Conservation (phyloP, 2,329 filamentous ascomycete genomes). For the Beauveria asiatica region DNA sequence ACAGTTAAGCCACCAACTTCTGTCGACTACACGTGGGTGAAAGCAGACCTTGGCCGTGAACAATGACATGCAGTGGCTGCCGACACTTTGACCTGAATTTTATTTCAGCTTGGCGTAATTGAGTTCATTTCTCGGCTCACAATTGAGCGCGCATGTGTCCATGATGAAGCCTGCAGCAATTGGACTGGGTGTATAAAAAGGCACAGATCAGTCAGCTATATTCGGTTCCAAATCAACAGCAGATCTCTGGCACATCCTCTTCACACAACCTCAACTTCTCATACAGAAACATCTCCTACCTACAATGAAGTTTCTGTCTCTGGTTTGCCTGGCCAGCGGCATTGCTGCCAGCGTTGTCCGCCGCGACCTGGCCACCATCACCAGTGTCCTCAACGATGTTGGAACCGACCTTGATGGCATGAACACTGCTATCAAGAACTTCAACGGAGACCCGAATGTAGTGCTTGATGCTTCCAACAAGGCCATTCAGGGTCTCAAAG, state of each 20-base stretch:
- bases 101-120: background rate
- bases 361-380: conserved; percentile 13
- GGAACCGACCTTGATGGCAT: conserved; percentile 14
- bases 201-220: background rate
- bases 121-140: background rate
- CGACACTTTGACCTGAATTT: background rate
- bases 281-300: background rate
- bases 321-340: background rate
- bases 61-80: background rate
- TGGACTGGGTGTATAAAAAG: background rate
- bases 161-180: background rate
- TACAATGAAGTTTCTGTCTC: conserved; percentile 5
- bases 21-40: background rate
- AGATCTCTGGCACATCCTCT: background rate
- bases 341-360: conserved; percentile 8
- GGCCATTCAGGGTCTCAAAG: conserved; percentile 15
- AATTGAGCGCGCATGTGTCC: background rate
- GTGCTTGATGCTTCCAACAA: conserved; percentile 17
- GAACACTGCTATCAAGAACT: conserved; percentile 17
- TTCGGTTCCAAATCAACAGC: background rate
- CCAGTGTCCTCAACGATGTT: conserved; percentile 11
- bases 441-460: conserved; percentile 16
- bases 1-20: background rate
- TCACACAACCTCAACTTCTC: background rate
- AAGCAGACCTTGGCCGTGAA: background rate